Evolutionary conservation across 805 yeast genomes (phyloP).

Genomic region (Nematodospora valgi): DNA sequence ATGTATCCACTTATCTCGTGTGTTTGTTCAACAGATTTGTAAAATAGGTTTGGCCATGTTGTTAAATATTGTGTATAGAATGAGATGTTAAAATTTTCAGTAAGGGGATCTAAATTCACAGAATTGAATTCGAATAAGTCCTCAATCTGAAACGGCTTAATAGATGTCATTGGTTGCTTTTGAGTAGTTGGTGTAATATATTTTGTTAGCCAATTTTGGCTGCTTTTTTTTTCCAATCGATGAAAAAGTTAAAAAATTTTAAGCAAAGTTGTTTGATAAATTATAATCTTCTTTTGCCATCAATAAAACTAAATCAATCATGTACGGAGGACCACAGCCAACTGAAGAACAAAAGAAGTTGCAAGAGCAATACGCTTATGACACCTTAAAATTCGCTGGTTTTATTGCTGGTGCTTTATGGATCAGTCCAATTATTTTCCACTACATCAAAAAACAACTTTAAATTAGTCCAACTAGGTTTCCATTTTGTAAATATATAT

Average conservation of each 20-base stretch:
- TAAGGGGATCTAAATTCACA: slow-evolving; percentile 81
- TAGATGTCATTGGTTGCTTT: slow-evolving; percentile 71
- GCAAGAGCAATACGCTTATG: slow-evolving; percentile 60
- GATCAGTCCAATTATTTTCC: slow-evolving; percentile 53
- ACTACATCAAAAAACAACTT: slow-evolving; percentile 50
- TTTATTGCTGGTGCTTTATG: slow-evolving; percentile 64
- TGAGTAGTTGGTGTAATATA: too few species aligned
- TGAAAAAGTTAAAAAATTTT: background rate
- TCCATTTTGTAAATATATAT: slow-evolving; percentile 3
- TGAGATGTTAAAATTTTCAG: slow-evolving; percentile 84
- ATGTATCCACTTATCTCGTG: slow-evolving; percentile 60
- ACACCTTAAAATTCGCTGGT: slow-evolving; percentile 59
- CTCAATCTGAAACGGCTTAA: slow-evolving; percentile 82
- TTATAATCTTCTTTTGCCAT: background rate
- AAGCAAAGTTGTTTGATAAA: background rate
- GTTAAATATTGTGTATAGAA: slow-evolving; percentile 82
- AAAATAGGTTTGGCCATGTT: slow-evolving; percentile 86
- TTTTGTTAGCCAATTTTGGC: slow-evolving; percentile 25
- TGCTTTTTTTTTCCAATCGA: slow-evolving; percentile 1
- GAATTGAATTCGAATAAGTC: slow-evolving; percentile 72
- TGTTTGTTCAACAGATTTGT: slow-evolving; percentile 56
- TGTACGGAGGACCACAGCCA: slow-evolving; percentile 52
- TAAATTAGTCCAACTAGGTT: slow-evolving; percentile 14
- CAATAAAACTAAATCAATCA: slow-evolving; percentile 9
- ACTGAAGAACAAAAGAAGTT: slow-evolving; percentile 65